Evolutionary conservation across 2,329 filamentous ascomycete genomes (phyloP).

Genomic region (Amauroascus verrucosus): DNA sequence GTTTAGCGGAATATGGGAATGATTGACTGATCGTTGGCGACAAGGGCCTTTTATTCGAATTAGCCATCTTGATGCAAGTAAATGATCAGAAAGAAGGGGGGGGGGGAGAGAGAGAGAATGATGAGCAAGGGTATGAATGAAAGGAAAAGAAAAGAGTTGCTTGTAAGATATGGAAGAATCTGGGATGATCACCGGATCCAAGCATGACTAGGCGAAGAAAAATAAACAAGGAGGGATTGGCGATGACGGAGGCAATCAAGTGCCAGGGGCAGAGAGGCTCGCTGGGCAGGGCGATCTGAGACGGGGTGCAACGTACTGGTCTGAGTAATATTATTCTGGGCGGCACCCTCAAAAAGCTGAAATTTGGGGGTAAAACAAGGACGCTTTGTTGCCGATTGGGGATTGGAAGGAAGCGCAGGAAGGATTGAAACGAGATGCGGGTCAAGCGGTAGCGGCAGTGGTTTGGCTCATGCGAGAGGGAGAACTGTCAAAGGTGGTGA

Average conservation of each 20-base stretch:
- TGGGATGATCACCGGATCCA: conserved; percentile 10
- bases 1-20: not conserved
- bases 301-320: conserved; percentile 5
- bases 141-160: too few relatives aligned
- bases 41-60: conserved; percentile 6
- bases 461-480: not conserved
- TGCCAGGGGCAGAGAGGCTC: not conserved
- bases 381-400: not conserved
- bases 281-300: not conserved
- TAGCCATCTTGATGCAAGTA: not conserved
- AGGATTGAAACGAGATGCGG: not conserved
- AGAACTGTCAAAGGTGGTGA: not conserved
- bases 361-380: not conserved
- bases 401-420: not conserved
- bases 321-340: not conserved
- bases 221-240: conserved; percentile 15
- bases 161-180: not conserved
- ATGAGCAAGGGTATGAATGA: not conserved
- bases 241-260: not conserved
- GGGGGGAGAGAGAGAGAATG: not conserved
- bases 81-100: not conserved
- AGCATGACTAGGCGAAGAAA: conserved; percentile 16
- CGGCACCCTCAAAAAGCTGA: not conserved
- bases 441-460: not conserved
- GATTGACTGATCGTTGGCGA: conserved; percentile 4